Conservation (phyloP, 805 yeast genomes). For the Candida coleopterorum region DNA sequence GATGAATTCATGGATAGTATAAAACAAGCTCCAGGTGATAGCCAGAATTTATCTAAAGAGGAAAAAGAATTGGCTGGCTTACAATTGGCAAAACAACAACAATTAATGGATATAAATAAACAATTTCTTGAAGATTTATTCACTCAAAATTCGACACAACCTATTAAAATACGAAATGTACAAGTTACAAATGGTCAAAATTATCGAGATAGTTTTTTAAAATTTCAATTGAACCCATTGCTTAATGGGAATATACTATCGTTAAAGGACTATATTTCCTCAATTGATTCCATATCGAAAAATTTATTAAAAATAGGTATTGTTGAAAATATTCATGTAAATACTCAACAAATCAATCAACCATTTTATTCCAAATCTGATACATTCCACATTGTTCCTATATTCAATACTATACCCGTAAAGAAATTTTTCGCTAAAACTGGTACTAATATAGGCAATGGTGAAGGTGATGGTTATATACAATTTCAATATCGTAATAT, state of each 20-base stretch:
- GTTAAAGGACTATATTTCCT: constrained; percentile 33
- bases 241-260: constrained; percentile 31
- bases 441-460: constrained; percentile 94
- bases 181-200: constrained; percentile 46
- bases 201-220: constrained; percentile 43
- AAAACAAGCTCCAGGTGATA: constrained; percentile 7
- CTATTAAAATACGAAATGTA: constrained; percentile 41
- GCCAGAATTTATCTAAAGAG: constrained; percentile 11
- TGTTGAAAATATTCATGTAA: constrained; percentile 38
- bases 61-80: constrained; percentile 26
- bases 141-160: constrained; percentile 27
- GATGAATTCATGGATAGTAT: constrained; percentile 13
- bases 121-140: constrained; percentile 31
- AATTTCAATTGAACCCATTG: constrained; percentile 45
- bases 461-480: constrained; percentile 93
- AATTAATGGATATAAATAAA: constrained; percentile 29
- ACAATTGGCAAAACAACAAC: constrained; percentile 24
- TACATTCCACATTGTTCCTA: constrained; percentile 28
- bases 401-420: constrained; percentile 44
- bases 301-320: constrained; percentile 41
- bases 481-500: constrained; percentile 58
- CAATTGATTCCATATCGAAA: constrained; percentile 40
- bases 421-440: constrained; percentile 79
- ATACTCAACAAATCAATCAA: constrained; percentile 19
- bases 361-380: constrained; percentile 7